Conservation (phyloP, 805 yeast genomes). For the Candida tibetensis region DNA sequence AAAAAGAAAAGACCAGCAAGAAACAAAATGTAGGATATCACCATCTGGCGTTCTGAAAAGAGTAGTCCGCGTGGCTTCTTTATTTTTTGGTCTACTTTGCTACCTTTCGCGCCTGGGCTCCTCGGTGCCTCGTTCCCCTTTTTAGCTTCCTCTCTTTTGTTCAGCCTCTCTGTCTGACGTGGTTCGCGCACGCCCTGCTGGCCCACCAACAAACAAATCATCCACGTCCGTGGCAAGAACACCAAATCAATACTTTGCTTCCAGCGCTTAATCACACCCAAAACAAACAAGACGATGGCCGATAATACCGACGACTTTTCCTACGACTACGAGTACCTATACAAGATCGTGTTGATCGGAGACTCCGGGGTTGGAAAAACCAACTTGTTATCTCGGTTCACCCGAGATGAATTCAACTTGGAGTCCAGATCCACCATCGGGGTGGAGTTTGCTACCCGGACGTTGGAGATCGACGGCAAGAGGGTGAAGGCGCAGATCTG, state of each 20-base stretch:
- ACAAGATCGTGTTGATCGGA: constrained; percentile 94
- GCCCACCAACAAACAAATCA: background rate
- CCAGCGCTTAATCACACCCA: no score
- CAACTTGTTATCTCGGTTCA: constrained; percentile 87
- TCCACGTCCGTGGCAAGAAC: no score
- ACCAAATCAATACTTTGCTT: no score
- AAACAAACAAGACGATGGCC: constrained; percentile 19
- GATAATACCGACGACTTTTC: constrained; percentile 46
- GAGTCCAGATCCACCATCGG: constrained; percentile 96
- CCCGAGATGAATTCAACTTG: constrained; percentile 91
- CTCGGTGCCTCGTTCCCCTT: no score
- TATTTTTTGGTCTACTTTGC: no score
- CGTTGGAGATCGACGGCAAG: constrained; percentile 82
- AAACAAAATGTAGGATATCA: no score
- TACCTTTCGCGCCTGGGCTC: no score
- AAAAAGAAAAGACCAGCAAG: no score
- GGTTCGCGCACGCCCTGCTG: background rate
- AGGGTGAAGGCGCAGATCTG: constrained; percentile 89
- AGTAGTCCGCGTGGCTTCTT: no score
- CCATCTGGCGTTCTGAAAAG: no score
- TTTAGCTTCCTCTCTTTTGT: no score
- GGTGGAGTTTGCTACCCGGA: constrained; percentile 96
- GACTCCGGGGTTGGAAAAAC: constrained; percentile 98
- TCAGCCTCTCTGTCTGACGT: no score
- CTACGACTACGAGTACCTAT: constrained; percentile 83